Evolutionary conservation across 2,329 filamentous ascomycete species (phyloP).

Genomic region (Trichoderma asperellum): DNA sequence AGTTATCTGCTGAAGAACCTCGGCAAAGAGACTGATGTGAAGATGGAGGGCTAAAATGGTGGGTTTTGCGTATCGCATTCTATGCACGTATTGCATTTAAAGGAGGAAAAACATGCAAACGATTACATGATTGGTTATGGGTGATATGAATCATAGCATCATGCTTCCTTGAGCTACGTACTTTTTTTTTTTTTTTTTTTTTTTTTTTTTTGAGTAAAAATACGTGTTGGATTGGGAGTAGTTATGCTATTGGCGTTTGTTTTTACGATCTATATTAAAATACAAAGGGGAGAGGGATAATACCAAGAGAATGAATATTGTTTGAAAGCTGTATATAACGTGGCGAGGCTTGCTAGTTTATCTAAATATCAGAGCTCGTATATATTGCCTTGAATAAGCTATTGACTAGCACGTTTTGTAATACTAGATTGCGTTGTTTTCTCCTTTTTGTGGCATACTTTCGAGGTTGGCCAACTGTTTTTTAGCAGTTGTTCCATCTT

Average conservation of each 20-base stretch:
- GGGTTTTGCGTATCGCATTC: background rate
- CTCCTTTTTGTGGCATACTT: too few relatives aligned
- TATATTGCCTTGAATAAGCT: background rate
- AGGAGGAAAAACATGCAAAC: background rate
- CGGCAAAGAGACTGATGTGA: slow-evolving; percentile 58
- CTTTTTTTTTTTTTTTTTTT: too few relatives aligned
- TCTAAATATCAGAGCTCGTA: too few relatives aligned
- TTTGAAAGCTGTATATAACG: background rate
- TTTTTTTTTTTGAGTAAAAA: background rate
- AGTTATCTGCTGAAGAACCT: slow-evolving; percentile 88
- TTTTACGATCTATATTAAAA: background rate
- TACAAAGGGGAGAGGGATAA: background rate
- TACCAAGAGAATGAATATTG: background rate
- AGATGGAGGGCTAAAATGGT: slow-evolving; percentile 52
- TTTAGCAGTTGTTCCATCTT: too few relatives aligned
- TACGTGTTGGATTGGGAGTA: background rate
- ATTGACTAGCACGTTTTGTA: too few relatives aligned
- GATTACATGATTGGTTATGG: background rate
- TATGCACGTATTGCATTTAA: background rate
- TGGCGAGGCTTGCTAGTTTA: background rate
- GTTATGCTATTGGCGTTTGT: slow-evolving; percentile 6
- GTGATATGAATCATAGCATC: background rate
- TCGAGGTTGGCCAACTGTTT: too few relatives aligned
- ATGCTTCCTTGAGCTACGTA: background rate
- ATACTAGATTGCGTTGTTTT: too few relatives aligned